Evolutionary conservation across 2,329 filamentous ascomycete species (phyloP).

Genomic region (Fonsecaea erecta): DNA sequence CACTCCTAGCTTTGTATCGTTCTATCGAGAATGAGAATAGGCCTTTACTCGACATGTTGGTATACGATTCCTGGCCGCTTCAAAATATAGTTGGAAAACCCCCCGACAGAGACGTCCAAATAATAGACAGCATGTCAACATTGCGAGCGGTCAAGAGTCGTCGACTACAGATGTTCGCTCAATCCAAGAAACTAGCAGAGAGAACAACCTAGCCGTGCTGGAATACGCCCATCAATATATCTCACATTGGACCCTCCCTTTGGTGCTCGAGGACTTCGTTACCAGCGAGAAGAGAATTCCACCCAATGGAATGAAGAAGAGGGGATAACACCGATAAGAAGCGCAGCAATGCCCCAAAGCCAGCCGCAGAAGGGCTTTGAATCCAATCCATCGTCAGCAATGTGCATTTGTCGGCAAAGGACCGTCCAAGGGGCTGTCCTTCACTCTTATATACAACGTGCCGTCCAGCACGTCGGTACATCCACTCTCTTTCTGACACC

Average conservation of each 20-base stretch:
- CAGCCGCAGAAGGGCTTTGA: not conserved
- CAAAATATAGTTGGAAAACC: too few species aligned
- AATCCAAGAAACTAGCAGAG: too few species aligned
- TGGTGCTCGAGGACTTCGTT: not conserved
- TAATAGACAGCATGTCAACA: too few species aligned
- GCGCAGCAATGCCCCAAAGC: not conserved
- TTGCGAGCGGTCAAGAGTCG: too few species aligned
- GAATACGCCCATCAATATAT: too few species aligned
- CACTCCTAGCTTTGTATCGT: too few species aligned
- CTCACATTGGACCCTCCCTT: not conserved
- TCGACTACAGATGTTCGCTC: too few species aligned
- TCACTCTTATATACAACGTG: not conserved
- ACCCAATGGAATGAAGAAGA: not conserved
- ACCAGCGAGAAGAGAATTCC: not conserved
- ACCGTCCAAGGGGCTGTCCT: not conserved
- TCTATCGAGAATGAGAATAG: too few species aligned
- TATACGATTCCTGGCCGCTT: not conserved
- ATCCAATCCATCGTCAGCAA: not conserved
- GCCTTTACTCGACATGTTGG: not conserved
- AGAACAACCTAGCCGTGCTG: too few species aligned
- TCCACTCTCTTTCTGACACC: not conserved
- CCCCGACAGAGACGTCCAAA: too few species aligned
- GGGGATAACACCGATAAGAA: not conserved
- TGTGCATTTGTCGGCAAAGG: not conserved
- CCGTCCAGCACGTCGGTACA: not conserved